Evolutionary conservation across 345 rosid species (phyloP).

Genomic region (Cardiospermum halicacabum): DNA sequence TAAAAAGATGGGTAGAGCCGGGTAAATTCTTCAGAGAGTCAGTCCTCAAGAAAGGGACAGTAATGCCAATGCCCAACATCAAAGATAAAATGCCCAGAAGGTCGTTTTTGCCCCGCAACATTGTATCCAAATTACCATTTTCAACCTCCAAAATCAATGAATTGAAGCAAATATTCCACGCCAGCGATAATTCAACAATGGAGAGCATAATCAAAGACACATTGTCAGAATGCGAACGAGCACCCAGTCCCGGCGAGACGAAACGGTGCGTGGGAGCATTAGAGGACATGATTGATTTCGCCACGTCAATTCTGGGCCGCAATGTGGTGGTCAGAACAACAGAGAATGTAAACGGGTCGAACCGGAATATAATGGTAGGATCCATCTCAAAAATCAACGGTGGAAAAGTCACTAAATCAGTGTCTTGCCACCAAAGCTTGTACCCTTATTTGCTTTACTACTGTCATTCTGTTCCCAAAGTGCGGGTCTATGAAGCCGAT

Average conservation of each 20-base stretch:
- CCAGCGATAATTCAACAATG: conserved; percentile 59
- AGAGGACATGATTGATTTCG: conserved; percentile 88
- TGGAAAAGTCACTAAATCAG: conserved; percentile 62
- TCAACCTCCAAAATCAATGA: conserved; percentile 31
- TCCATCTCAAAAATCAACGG: conserved; percentile 55
- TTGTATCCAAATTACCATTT: conserved; percentile 58
- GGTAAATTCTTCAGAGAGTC: conserved; percentile 83
- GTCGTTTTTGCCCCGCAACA: conserved; percentile 76
- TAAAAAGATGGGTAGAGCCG: conserved; percentile 71
- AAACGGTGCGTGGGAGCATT: conserved; percentile 81
- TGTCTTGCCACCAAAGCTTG: conserved; percentile 86
- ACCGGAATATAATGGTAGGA: conserved; percentile 49
- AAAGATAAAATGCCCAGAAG: conserved; percentile 84
- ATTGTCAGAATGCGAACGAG: conserved; percentile 63
- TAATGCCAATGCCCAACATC: conserved; percentile 86
- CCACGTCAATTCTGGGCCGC: conserved; percentile 61
- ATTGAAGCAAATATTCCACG: conserved; percentile 42
- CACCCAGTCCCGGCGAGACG: conserved; percentile 65
- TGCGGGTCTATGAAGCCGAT: conserved; percentile 78
- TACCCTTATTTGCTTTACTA: conserved; percentile 78
- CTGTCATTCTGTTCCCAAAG: conserved; percentile 89
- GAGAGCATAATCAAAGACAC: conserved; percentile 47
- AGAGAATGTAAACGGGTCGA: conserved; percentile 52
- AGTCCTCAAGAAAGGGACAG: conserved; percentile 53
- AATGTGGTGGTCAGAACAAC: conserved; percentile 54